phyloP scores from a whole-genome alignment of 345 rosid genomes.

The Laguncularia racemosa region DNA sequence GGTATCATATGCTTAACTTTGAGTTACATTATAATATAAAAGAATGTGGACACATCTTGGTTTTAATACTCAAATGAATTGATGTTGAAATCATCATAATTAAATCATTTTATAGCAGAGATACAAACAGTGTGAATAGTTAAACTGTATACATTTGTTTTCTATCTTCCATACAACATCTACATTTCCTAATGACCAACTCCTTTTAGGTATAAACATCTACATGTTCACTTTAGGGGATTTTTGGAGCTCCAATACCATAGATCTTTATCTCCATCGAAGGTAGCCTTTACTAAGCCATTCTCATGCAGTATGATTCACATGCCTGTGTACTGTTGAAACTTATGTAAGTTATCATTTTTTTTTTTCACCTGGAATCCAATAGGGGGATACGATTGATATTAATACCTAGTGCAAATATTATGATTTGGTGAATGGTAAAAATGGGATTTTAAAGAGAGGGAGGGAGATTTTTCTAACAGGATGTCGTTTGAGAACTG shows the following conservation, averaged over 20 bases:
- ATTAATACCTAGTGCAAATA: constrained; percentile 50
- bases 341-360: no score
- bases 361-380: no score
- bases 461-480: constrained; percentile 87
- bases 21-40: constrained; percentile 6
- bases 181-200: not conserved
- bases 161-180: no score
- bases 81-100: not conserved
- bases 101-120: no score
- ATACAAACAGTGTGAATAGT: no score
- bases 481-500: constrained; percentile 88
- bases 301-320: no score
- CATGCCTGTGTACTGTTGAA: no score
- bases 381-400: no score
- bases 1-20: constrained; percentile 26
- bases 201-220: constrained; percentile 67
- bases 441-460: constrained; percentile 64
- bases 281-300: constrained; percentile 35
- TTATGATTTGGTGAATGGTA: constrained; percentile 76
- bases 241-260: constrained; percentile 92
- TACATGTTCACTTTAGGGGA: constrained; percentile 89
- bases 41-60: no score
- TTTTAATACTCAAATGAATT: no score
- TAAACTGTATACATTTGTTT: not conserved
- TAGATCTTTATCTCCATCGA: constrained; percentile 86